A percentile compares a stretch with the other conserved stretches of the same genome.
Conservation (phyloP, 164 flowering plant species). For the Magnolia changhungtana region DNA sequence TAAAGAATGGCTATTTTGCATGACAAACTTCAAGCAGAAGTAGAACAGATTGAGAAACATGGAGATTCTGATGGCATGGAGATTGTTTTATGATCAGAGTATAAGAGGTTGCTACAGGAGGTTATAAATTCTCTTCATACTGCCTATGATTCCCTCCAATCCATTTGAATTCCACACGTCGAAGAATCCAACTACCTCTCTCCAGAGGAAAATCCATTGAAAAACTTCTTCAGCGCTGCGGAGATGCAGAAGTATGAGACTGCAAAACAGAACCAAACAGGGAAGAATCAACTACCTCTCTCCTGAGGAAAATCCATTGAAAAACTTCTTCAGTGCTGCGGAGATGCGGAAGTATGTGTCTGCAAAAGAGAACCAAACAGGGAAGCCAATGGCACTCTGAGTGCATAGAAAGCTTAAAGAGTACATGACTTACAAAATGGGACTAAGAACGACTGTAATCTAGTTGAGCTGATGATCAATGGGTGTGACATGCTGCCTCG, state of each 20-base stretch:
- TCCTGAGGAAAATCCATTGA: constrained; percentile 61
- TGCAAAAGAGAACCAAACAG: constrained; percentile 55
- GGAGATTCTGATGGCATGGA: no score
- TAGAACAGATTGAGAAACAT: no score
- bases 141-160: constrained; percentile 71
- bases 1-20: no score
- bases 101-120: constrained; percentile 57
- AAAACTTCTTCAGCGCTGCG: constrained; percentile 53
- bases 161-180: constrained; percentile 53
- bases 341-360: constrained; percentile 80
- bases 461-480: constrained; percentile 76
- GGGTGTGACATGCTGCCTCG: constrained; percentile 88
- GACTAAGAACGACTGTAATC: constrained; percentile 78
- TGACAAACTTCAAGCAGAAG: no score
- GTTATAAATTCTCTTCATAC: constrained; percentile 65
- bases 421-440: constrained; percentile 85
- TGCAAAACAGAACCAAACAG: constrained; percentile 48
- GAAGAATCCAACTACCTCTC: not conserved
- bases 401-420: constrained; percentile 72
- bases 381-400: constrained; percentile 51
- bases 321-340: constrained; percentile 52
- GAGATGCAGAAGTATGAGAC: constrained; percentile 78
- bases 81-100: constrained; percentile 20
- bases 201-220: constrained; percentile 62
- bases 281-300: not conserved